These are phyloP conservation scores for Populus euphratica DNA, from an alignment of 345 rosid species.

Conservation along the genomic window DNA sequence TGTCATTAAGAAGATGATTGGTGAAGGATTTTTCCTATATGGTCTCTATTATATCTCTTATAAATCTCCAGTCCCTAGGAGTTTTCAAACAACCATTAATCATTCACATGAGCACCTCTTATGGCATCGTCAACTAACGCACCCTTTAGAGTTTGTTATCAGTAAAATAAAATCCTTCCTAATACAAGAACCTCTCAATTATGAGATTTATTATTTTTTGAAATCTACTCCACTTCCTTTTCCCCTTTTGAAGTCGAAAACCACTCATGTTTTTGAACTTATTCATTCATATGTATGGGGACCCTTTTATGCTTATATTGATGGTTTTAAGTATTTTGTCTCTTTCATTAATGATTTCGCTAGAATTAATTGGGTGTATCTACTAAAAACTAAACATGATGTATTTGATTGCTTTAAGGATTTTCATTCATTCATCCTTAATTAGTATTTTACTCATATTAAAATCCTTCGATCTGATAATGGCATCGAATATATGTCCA, in stretches of 20 bases:
- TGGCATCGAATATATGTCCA: neutral
- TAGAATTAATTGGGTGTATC: too few relatives aligned
- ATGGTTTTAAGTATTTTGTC: too few relatives aligned
- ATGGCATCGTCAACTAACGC: neutral
- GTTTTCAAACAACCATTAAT: neutral
- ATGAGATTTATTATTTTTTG: too few relatives aligned
- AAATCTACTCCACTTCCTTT: neutral
- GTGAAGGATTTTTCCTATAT: neutral
- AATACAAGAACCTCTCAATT: neutral
- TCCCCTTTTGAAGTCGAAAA: neutral
- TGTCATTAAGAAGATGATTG: neutral
- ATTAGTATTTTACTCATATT: neutral
- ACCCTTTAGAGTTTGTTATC: neutral
- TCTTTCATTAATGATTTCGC: too few relatives aligned
- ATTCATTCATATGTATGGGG: too few relatives aligned
- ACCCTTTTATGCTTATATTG: too few relatives aligned
- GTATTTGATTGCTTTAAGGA: too few relatives aligned
- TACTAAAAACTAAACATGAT: too few relatives aligned
- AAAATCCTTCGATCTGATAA: neutral
- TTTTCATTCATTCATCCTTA: neutral
- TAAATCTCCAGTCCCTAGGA: neutral
- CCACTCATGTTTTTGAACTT: neutral
- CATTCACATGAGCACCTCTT: neutral
- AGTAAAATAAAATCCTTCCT: neutral
- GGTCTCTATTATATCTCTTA: neutral